These are phyloP conservation scores for Dactylonectria macrodidyma DNA, from an alignment of 2,329 filamentous ascomycete species.

Conservation along the genomic window DNA sequence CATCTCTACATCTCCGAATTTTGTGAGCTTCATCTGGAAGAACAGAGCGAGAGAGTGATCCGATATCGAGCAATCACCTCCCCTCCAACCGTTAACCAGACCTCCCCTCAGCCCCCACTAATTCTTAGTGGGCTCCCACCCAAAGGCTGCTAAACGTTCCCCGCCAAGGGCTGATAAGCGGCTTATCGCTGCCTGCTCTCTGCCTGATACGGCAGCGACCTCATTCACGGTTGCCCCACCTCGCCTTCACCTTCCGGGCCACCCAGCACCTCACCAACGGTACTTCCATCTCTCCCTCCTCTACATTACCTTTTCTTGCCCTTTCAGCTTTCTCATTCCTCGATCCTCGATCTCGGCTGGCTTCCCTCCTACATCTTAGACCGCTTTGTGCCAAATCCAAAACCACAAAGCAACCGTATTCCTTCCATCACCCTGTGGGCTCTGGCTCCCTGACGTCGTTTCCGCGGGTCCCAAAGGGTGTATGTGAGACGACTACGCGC, in stretches of 20 bases:
- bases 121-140: conserved; percentile 14
- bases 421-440: conserved; percentile 17
- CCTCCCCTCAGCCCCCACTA: conserved; percentile 23
- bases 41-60: background rate
- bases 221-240: conserved; percentile 48
- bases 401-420: conserved; percentile 3
- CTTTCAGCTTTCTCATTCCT: conserved; percentile 9
- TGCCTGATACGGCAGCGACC: conserved; percentile 51
- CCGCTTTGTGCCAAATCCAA: conserved; percentile 3
- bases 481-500: conserved; percentile 34
- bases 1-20: background rate
- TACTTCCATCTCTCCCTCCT: conserved; percentile 24
- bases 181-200: conserved; percentile 51
- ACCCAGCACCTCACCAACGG: conserved; percentile 41
- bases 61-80: conserved; percentile 7
- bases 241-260: conserved; percentile 47
- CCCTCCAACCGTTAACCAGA: conserved; percentile 12
- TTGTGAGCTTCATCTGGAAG: background rate
- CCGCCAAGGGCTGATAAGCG: conserved; percentile 46
- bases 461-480: conserved; percentile 30
- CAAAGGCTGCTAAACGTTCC: conserved; percentile 29
- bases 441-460: conserved; percentile 37
- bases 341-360: background rate
- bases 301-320: conserved; percentile 21
- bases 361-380: conserved; percentile 1